These are phyloP conservation scores for Cucurbita moschata DNA, from an alignment of 306 rosid species.

Conservation along the genomic window DNA sequence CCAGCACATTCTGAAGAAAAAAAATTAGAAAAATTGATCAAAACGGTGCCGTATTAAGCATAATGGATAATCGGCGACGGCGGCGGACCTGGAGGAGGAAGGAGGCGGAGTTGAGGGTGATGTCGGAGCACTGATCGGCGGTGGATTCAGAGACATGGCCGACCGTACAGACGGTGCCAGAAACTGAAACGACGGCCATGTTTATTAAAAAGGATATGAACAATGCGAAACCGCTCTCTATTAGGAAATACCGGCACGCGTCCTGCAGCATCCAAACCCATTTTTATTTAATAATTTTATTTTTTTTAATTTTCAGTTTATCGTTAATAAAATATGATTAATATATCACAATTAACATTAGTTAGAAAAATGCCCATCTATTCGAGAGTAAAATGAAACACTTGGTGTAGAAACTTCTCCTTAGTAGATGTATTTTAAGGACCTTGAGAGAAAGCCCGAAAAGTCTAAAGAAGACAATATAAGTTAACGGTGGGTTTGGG, in stretches of 20 bases:
- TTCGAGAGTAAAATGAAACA: too few relatives aligned
- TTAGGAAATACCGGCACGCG: conserved; percentile 59
- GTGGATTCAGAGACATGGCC: conserved; percentile 18
- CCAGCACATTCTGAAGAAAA: conserved; percentile 53
- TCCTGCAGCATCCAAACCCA: conserved; percentile 25
- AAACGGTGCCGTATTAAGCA: not conserved
- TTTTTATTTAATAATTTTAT: too few relatives aligned
- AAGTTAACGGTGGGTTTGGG: too few relatives aligned
- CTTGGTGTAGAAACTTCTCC: too few relatives aligned
- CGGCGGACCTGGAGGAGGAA: conserved; percentile 73
- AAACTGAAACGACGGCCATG: conserved; percentile 54
- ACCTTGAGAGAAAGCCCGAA: too few relatives aligned
- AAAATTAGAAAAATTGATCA: not conserved
- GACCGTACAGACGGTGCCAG: conserved; percentile 46
- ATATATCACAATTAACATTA: too few relatives aligned
- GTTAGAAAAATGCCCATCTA: too few relatives aligned
- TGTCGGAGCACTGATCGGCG: conserved; percentile 24
- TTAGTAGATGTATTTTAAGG: too few relatives aligned
- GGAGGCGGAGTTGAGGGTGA: conserved; percentile 61
- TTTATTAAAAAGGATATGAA: conserved; percentile 70
- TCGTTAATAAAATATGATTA: too few relatives aligned
- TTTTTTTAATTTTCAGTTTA: not conserved
- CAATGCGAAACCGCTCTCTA: conserved; percentile 70
- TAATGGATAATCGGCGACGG: not conserved
- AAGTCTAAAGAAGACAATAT: too few relatives aligned